phyloP scores from a whole-genome alignment of 805 yeast genomes.

The Schwanniomyces occidentalis region DNA sequence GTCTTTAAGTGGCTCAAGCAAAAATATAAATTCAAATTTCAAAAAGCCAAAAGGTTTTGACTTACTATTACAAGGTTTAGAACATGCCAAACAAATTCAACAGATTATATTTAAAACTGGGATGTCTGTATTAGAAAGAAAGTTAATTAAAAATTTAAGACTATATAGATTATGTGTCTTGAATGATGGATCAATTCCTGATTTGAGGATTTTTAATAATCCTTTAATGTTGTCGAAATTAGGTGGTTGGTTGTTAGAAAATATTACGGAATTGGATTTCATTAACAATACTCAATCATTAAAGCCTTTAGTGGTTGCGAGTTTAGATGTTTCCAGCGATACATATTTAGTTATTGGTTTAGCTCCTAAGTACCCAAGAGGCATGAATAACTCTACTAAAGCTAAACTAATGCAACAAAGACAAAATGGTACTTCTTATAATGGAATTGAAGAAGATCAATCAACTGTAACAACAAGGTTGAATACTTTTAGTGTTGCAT shows the following conservation, averaged over 20 bases:
- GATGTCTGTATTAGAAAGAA: slow-evolving; percentile 82
- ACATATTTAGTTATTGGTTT: slow-evolving; percentile 87
- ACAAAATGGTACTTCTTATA: slow-evolving; percentile 16
- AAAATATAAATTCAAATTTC: slow-evolving; percentile 12
- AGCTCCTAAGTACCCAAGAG: slow-evolving; percentile 74
- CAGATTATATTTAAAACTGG: slow-evolving; percentile 85
- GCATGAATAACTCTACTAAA: slow-evolving; percentile 35
- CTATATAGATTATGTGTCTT: slow-evolving; percentile 84
- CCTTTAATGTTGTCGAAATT: slow-evolving; percentile 82
- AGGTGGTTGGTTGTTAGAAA: slow-evolving; percentile 90
- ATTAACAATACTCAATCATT: slow-evolving; percentile 39
- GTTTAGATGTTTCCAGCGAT: slow-evolving; percentile 69
- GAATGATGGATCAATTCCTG: slow-evolving; percentile 77
- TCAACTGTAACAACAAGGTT: slow-evolving; percentile 51
- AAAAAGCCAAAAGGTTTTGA: slow-evolving; percentile 48
- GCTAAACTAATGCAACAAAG: slow-evolving; percentile 31
- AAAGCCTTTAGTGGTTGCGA: slow-evolving; percentile 83
- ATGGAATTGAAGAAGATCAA: slow-evolving; percentile 27
- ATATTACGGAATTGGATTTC: slow-evolving; percentile 75
- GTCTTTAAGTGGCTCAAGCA: slow-evolving; percentile 11
- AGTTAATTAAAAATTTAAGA: slow-evolving; percentile 73
- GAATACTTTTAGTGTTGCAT: slow-evolving; percentile 87
- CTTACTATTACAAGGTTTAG: slow-evolving; percentile 66
- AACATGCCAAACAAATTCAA: slow-evolving; percentile 80
- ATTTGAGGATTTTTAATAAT: slow-evolving; percentile 72